These are phyloP conservation scores for Camellia granthamiana DNA, from an alignment of 148 eudicot species.

Conservation along the genomic window DNA sequence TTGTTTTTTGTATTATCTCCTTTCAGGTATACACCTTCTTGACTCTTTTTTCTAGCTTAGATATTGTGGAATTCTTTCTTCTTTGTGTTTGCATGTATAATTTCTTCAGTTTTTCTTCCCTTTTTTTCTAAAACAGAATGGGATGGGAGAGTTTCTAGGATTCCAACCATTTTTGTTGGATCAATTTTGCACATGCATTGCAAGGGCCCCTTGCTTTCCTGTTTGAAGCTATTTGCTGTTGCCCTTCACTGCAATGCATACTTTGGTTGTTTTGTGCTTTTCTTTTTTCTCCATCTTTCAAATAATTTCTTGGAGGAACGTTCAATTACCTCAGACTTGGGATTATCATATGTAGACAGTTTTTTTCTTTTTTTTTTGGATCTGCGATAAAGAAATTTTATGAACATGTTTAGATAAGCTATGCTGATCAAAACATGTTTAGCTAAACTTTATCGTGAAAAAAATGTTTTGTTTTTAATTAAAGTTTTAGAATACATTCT, in stretches of 20 bases:
- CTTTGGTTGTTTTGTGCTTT: not conserved
- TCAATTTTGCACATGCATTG: not conserved
- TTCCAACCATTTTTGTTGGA: not conserved
- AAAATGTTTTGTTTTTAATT: not conserved
- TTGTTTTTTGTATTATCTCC: not conserved
- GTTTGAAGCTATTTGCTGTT: not conserved
- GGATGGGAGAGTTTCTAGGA: not conserved
- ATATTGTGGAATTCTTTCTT: not conserved
- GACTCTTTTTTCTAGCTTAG: not conserved
- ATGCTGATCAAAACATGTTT: not conserved
- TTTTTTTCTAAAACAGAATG: not conserved
- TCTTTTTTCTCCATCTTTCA: not conserved
- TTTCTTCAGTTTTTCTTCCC: not conserved
- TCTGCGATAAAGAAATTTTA: too few relatives aligned
- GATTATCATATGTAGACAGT: not conserved
- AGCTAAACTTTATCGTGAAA: not conserved
- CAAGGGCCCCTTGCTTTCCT: not conserved
- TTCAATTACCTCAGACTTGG: not conserved
- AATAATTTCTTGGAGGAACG: not conserved
- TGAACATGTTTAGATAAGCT: not conserved
- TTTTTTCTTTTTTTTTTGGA: too few relatives aligned
- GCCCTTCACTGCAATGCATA: not conserved
- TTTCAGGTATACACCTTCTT: not conserved
- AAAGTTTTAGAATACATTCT: not conserved
- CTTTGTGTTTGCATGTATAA: not conserved